Conservation (phyloP, 345 rosid species). For the Orychophragmus violaceus region DNA sequence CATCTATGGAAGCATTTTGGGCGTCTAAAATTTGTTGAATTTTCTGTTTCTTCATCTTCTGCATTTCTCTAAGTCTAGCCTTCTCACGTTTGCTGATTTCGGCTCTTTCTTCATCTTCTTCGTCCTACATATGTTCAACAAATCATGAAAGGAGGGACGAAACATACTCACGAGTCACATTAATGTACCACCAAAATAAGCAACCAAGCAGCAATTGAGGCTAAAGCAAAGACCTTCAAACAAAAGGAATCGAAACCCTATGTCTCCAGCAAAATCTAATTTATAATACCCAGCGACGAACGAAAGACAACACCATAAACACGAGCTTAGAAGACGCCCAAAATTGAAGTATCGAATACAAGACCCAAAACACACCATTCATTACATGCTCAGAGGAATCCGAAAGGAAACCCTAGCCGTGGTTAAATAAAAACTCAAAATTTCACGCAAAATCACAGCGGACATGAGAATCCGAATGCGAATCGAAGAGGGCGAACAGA, state of each 20-base stretch:
- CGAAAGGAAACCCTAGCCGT: not conserved
- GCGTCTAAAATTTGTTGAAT: slow-evolving; percentile 82
- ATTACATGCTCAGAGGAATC: not conserved
- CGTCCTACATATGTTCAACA: slow-evolving; percentile 38
- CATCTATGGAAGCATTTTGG: slow-evolving; percentile 89
- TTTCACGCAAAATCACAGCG: not conserved
- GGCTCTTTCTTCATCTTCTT: slow-evolving; percentile 1
- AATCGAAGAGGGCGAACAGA: not conserved
- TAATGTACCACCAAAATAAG: not conserved
- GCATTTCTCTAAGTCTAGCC: slow-evolving; percentile 81
- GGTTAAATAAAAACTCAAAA: not conserved
- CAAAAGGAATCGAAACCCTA: not conserved
- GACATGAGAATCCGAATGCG: slow-evolving; percentile 1
- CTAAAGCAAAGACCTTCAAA: not conserved
- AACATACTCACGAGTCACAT: not conserved
- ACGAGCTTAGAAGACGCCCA: not conserved
- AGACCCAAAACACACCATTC: slow-evolving; percentile 4
- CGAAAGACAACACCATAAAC: not conserved
- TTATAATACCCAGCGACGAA: not conserved
- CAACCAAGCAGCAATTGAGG: not conserved
- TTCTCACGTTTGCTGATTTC: slow-evolving; percentile 83
- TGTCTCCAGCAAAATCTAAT: not conserved
- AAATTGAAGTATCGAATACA: not conserved
- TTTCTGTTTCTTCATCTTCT: slow-evolving; percentile 78
- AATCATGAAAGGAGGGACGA: not conserved